phyloP scores from a whole-genome alignment of 1,284 basidiomycete species.

The Phlebopus sp. region DNA sequence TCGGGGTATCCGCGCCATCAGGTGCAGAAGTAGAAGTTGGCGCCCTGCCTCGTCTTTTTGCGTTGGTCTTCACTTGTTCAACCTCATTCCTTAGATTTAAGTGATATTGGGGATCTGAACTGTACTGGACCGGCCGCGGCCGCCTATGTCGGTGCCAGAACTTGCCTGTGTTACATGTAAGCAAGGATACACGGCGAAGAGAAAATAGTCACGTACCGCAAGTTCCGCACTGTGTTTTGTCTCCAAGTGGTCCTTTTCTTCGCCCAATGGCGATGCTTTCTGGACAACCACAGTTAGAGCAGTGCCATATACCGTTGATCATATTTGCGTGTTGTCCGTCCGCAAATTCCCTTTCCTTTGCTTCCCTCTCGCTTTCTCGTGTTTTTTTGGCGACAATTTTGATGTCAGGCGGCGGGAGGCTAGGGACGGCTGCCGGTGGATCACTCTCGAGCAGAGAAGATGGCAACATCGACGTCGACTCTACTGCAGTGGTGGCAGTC shows the following conservation, averaged over 20 bases:
- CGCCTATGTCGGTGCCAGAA: slow-evolving; percentile 81
- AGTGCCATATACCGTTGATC: slow-evolving; percentile 88
- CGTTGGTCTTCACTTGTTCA: slow-evolving; percentile 48
- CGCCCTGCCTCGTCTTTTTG: slow-evolving; percentile 55
- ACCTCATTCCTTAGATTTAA: slow-evolving; percentile 52
- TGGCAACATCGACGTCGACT: slow-evolving; percentile 53
- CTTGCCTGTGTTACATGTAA: slow-evolving; percentile 54
- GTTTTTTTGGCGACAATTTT: slow-evolving; percentile 52
- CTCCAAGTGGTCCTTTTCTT: slow-evolving; percentile 85
- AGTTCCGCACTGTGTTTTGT: slow-evolving; percentile 87
- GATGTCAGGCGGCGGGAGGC: slow-evolving; percentile 42
- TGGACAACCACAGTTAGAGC: slow-evolving; percentile 88
- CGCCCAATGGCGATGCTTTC: slow-evolving; percentile 80
- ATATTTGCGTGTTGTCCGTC: slow-evolving; percentile 80
- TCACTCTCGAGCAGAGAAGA: slow-evolving; percentile 52
- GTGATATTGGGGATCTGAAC: slow-evolving; percentile 69
- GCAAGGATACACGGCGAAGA: background rate
- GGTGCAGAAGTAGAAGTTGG: slow-evolving; percentile 42
- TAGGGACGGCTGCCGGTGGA: slow-evolving; percentile 39
- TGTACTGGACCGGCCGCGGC: slow-evolving; percentile 77
- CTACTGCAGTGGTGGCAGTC: slow-evolving; percentile 64
- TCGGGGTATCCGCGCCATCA: slow-evolving; percentile 55
- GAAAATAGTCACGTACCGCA: slow-evolving; percentile 65
- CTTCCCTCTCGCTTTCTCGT: slow-evolving; percentile 75
- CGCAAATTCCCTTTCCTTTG: slow-evolving; percentile 76